Percentiles rank a stretch among this genome's conserved stretches.
Conservation (phyloP, 2,329 filamentous ascomycete genomes). For the Diaporthe ampelina region DNA sequence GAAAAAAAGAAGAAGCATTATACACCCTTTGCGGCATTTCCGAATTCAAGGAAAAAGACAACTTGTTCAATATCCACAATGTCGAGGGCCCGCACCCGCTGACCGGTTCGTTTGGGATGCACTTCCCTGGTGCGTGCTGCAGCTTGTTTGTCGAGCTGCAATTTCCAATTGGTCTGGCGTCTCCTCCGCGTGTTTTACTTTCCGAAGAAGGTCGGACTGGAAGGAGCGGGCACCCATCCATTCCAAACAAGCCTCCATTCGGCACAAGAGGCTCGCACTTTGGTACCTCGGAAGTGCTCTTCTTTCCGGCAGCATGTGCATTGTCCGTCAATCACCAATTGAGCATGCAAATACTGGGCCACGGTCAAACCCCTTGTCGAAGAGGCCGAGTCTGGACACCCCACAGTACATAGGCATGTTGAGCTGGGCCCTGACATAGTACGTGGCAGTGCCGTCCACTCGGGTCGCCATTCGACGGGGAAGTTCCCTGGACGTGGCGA, state of each 20-base stretch:
- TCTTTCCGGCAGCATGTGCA: not conserved
- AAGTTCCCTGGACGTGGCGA: not conserved
- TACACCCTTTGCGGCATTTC: not conserved
- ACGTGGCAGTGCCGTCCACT: constrained; percentile 8
- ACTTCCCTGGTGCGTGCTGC: not conserved
- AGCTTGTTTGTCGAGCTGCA: not conserved
- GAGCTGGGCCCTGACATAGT: not conserved
- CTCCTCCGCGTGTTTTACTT: not conserved
- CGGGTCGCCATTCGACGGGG: not conserved
- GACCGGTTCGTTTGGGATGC: not conserved
- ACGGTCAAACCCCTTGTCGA: not conserved
- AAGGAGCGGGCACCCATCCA: not conserved
- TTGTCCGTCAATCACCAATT: constrained; percentile 1
- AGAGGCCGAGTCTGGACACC: not conserved
- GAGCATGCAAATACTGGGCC: not conserved
- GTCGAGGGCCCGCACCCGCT: not conserved
- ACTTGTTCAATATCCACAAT: not conserved
- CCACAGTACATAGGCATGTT: too few relatives aligned
- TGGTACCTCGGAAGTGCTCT: constrained; percentile 6
- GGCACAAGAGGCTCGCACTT: too few relatives aligned
- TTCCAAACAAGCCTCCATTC: constrained; percentile 5
- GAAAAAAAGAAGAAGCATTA: not conserved
- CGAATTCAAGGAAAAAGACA: not conserved
- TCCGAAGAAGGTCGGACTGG: constrained; percentile 12
- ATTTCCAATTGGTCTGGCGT: not conserved